These are phyloP conservation scores for Hepatocystis sp. DNA, from an alignment of 169 alveolate genomes.

Conservation along the genomic window DNA sequence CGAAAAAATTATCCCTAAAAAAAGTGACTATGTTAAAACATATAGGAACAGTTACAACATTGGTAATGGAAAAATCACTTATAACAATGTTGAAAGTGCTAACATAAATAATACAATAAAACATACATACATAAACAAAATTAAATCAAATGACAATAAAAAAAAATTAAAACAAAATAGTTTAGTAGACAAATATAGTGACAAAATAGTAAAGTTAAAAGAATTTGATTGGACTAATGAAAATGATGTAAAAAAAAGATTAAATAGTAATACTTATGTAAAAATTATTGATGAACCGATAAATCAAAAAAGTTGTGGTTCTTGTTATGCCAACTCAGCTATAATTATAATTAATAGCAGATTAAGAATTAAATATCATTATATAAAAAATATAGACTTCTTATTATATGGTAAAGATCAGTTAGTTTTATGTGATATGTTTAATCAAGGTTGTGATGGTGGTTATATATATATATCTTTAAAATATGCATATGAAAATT, in stretches of 20 bases:
- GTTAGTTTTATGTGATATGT: conserved; percentile 33
- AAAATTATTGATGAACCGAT: conserved; percentile 60
- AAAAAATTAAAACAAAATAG: conserved; percentile 43
- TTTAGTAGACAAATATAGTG: conserved; percentile 20
- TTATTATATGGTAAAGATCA: conserved; percentile 48
- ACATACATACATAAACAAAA: too few species aligned
- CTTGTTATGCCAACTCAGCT: conserved; percentile 73
- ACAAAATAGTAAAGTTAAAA: conserved; percentile 17
- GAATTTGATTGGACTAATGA: conserved; percentile 66
- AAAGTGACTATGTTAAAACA: too few species aligned
- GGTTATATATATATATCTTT: conserved; percentile 61
- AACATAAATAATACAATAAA: too few species aligned
- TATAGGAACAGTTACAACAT: too few species aligned
- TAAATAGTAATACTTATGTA: conserved; percentile 14
- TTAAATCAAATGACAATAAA: neutral
- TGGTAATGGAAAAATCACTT: too few species aligned
- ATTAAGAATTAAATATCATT: conserved; percentile 53
- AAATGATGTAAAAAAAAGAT: conserved; percentile 47
- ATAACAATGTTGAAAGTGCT: too few species aligned
- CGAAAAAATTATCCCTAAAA: too few species aligned
- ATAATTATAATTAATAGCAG: conserved; percentile 49
- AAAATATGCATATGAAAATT: conserved; percentile 74
- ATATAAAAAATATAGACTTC: conserved; percentile 46
- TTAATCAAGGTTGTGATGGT: conserved; percentile 71
- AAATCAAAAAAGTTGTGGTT: conserved; percentile 64